Base-by-base conservation (phyloP, 805 yeast genomes). In the Candida pseudoglaebosa region DNA sequence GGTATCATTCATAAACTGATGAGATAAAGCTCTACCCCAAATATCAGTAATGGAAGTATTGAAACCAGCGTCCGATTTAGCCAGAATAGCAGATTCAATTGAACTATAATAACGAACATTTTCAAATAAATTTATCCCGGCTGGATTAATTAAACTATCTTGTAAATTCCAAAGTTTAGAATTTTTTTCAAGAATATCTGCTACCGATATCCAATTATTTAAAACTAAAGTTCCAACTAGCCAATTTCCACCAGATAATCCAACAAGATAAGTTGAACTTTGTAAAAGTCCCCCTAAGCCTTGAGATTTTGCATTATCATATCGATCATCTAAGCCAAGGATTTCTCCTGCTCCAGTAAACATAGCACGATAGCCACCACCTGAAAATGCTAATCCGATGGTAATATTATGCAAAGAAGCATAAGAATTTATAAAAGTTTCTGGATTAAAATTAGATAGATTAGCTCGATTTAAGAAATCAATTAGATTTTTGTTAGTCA, bases 361-460 rank as follows among this genome's bases (percentile, higher is more conserved):
- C 90, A 88, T 85, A 24, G 96, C 95, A 44, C 96, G 73, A 59
- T 85, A 88, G 3, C 96, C 96, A 54, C 96, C 96, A 32, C 96
- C 96, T 12, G 35, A 32, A 19, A 35, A 35, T 7, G 69, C 68
- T 34, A 40, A 39, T 45, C 56, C 58, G 26, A 55, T 51, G 9
- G 56, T 37, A 12, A 55, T 57, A 50, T 56, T 65, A 43, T 55
- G 62, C 6, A 34, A 21, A 1, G 46, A 36, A 4, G 57, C 34
- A 26, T 53, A 38, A 14, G 48, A 39, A 29, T 49, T 44, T 15
- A 65, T 48, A 40, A 62, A 66, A 9, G 38, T 33, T 20, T 49
- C 46, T 8, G 66, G 65, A 38, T 66, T 56, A 37, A 66, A 65
- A 38, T 62, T 56, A 3, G 53, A 35, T 18, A 67, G 50, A 30